Evolutionary conservation across 495 filamentous ascomycete genomes (phyloP).

Genomic region (Talaromyces thailandensis): DNA sequence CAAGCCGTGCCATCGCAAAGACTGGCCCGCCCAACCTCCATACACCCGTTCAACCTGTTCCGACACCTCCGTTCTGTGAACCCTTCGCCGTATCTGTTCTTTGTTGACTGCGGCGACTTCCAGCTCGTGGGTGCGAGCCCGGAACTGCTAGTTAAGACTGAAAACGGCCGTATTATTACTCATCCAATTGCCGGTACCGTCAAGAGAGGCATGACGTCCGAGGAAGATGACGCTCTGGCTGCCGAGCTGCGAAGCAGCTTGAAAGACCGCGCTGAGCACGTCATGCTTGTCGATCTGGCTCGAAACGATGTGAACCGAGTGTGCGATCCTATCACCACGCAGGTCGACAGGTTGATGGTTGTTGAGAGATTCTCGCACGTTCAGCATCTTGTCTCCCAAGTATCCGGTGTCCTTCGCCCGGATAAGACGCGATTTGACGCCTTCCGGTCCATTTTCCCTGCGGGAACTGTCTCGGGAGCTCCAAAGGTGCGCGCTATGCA

Average conservation of each 20-base stretch:
- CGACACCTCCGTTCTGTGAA: conserved; percentile 91
- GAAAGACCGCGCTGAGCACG: conserved; percentile 95
- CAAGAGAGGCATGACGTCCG: conserved; percentile 66
- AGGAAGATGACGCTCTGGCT: conserved; percentile 75
- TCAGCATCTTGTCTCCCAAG: conserved; percentile 92
- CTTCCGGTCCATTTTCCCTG: conserved; percentile 92
- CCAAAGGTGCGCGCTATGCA: conserved; percentile 97
- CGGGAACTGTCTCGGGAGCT: conserved; percentile 87
- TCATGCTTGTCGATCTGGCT: conserved; percentile 96
- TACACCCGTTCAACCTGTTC: conserved; percentile 99
- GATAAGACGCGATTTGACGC: conserved; percentile 91
- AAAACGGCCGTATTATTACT: conserved; percentile 81
- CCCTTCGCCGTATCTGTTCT: conserved; percentile 95
- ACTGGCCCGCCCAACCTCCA: conserved; percentile 74
- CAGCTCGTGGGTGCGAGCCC: conserved; percentile 92
- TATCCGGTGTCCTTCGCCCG: conserved; percentile 75
- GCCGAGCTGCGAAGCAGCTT: conserved; percentile 66
- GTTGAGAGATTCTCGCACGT: conserved; percentile 95
- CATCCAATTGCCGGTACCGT: conserved; percentile 97
- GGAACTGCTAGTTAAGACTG: conserved; percentile 85
- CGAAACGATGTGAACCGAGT: conserved; percentile 95
- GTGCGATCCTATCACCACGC: conserved; percentile 80
- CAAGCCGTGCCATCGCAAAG: conserved; percentile 94
- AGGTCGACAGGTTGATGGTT: conserved; percentile 88
- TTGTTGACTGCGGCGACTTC: conserved; percentile 81